Evolutionary conservation across 2,329 filamentous ascomycete genomes (phyloP), one percentile per base, ranked within the genome.

Genomic region (Pseudogymnoascus sp.): DNA sequence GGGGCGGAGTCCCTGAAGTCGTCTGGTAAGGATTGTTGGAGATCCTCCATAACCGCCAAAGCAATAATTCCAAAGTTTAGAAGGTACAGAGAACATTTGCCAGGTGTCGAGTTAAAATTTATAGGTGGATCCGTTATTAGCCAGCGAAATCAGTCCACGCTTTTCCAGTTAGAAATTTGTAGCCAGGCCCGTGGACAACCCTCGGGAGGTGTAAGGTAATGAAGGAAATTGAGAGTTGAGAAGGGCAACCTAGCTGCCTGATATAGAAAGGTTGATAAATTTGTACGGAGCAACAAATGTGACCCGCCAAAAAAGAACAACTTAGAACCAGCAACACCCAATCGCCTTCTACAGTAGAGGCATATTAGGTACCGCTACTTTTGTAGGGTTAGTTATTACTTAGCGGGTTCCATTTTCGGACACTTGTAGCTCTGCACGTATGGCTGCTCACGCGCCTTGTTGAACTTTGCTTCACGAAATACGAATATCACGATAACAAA

Each of bases 1-100:
- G n/a, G n/a, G 38, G 38, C 61, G 65, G 13, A 65, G 25, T 55
- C 27, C 10, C 31, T 9, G 48, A 41, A 41, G 38, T 41, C 17
- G 38, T 41, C 38, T 12, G 38, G 38, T 41, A 41, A 41, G 38
- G 15, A 41, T 41, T n/a, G 4, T 8, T 41, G n/a, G 17, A 41
- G 38, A 7, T 41, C 36, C 13, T 39, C 38, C 15, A 41, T 41
- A 8, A 41, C 38, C 38, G 8, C 38, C 38, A 41, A 38, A 15
- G 17, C 38, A 41, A 41, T 17, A 10, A 17, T 9, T 17, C n/a
- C 38, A 41, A 9, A 41, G 38, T 41, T 41, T 4, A 41, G 38
- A 41, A 17, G 17, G 38, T 41, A 8, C n/a, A 17, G 38, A 8
- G n/a, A 41, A 17, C 6, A 41, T 41, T 41, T 41, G 15, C 36